These are phyloP conservation scores for Trametes elegans DNA, from an alignment of 768 basidiomycete genomes.

Conservation along the genomic window DNA sequence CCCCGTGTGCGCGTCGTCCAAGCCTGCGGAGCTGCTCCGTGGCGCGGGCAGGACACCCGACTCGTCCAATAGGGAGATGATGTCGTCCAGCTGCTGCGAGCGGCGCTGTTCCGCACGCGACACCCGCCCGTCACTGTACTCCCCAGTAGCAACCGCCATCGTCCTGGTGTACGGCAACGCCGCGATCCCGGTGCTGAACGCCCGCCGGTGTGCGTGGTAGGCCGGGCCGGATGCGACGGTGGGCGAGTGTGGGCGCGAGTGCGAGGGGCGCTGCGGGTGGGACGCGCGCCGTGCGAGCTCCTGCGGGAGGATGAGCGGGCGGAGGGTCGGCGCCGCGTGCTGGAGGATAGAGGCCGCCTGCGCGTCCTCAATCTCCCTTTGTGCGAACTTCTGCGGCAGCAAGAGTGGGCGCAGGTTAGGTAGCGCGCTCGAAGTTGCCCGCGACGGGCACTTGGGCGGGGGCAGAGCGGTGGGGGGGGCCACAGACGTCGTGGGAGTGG, in stretches of 20 bases:
- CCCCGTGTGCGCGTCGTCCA: conserved; percentile 9
- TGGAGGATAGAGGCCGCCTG: conserved; percentile 4
- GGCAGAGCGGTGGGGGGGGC: neutral
- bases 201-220: neutral
- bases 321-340: conserved; percentile 5
- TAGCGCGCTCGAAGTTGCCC: neutral
- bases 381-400: conserved; percentile 25
- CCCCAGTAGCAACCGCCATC: neutral
- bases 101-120: neutral
- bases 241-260: neutral
- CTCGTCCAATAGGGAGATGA: conserved; percentile 12
- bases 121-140: neutral
- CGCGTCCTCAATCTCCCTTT: conserved; percentile 11
- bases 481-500: neutral
- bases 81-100: conserved; percentile 14
- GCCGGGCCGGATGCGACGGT: neutral
- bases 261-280: neutral
- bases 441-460: too few species aligned
- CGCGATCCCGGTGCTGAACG: neutral
- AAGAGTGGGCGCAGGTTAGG: conserved; percentile 22
- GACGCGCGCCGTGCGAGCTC: conserved; percentile 12
- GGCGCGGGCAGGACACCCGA: neutral
- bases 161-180: neutral
- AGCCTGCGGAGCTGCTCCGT: conserved; percentile 1
- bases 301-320: conserved; percentile 16